Conservation (phyloP, 768 basidiomycete genomes). For the Chalciporus pseudorubinellus region DNA sequence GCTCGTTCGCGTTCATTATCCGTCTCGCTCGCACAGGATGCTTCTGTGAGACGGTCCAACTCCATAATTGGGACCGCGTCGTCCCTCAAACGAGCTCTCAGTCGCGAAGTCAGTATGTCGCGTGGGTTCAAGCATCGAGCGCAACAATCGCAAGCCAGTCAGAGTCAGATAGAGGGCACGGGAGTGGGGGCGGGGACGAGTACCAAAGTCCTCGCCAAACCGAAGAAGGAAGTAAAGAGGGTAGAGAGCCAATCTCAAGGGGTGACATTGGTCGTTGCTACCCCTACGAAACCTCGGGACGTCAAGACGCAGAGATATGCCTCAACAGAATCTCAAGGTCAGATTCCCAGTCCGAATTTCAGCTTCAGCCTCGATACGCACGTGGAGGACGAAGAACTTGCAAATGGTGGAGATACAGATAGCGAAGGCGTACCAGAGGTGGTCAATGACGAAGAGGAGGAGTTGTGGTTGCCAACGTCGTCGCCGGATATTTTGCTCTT, state of each 20-base stretch:
- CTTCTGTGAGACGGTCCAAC: constrained; percentile 37
- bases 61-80: constrained; percentile 31
- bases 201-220: constrained; percentile 13
- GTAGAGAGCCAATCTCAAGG: constrained; percentile 9
- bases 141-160: constrained; percentile 12
- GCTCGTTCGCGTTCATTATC: constrained; percentile 63
- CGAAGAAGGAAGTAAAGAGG: constrained; percentile 8
- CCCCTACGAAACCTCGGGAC: constrained; percentile 43
- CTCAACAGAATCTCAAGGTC: constrained; percentile 10
- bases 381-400: not conserved
- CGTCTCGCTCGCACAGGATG: constrained; percentile 67
- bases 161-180: not conserved
- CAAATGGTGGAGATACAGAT: not conserved
- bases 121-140: constrained; percentile 56
- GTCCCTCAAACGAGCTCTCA: constrained; percentile 54
- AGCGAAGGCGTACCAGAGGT: constrained; percentile 3
- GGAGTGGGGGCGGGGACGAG: not conserved
- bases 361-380: not conserved
- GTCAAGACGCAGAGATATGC: constrained; percentile 4
- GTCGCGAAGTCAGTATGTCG: constrained; percentile 76
- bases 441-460: constrained; percentile 34
- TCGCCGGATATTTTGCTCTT: constrained; percentile 44
- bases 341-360: constrained; percentile 4
- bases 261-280: constrained; percentile 51
- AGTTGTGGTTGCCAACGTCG: constrained; percentile 39